Evolutionary conservation across 164 flowering plant genomes (phyloP).

Genomic region (Echeveria elegans): DNA sequence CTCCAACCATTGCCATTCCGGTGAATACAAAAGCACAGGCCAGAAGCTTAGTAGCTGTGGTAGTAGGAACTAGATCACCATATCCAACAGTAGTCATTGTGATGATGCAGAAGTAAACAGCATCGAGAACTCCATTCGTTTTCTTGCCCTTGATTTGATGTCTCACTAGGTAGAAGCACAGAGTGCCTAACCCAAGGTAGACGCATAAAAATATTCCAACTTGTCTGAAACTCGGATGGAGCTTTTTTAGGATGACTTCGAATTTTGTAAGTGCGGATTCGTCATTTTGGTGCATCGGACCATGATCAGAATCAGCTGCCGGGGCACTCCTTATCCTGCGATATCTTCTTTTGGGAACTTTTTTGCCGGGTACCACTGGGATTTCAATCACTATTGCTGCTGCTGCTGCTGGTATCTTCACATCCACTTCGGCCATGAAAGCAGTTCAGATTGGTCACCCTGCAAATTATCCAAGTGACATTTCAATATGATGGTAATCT

Average conservation of each 20-base stretch:
- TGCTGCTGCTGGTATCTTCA: not conserved
- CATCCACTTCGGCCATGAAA: not conserved
- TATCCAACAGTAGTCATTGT: conserved; percentile 97
- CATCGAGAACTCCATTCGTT: conserved; percentile 63
- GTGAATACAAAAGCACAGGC: conserved; percentile 76
- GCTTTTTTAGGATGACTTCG: not conserved
- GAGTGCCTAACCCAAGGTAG: conserved; percentile 53
- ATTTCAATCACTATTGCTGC: not conserved
- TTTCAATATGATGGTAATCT: too few species aligned
- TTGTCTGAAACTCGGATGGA: conserved; percentile 36
- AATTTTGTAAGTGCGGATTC: not conserved
- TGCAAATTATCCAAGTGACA: not conserved
- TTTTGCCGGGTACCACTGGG: not conserved
- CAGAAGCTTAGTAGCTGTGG: conserved; percentile 43
- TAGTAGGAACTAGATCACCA: conserved; percentile 81
- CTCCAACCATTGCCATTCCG: conserved; percentile 70
- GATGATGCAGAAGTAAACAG: conserved; percentile 73
- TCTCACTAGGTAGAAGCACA: conserved; percentile 48
- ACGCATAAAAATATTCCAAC: conserved; percentile 31
- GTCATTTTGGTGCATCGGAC: not conserved
- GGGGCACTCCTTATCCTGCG: not conserved
- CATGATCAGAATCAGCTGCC: not conserved
- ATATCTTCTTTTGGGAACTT: not conserved
- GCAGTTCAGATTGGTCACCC: not conserved
- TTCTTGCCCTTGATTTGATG: conserved; percentile 59